Conservation (phyloP, 371 early-diverging fungal genomes). For the Mortierella sp. region DNA sequence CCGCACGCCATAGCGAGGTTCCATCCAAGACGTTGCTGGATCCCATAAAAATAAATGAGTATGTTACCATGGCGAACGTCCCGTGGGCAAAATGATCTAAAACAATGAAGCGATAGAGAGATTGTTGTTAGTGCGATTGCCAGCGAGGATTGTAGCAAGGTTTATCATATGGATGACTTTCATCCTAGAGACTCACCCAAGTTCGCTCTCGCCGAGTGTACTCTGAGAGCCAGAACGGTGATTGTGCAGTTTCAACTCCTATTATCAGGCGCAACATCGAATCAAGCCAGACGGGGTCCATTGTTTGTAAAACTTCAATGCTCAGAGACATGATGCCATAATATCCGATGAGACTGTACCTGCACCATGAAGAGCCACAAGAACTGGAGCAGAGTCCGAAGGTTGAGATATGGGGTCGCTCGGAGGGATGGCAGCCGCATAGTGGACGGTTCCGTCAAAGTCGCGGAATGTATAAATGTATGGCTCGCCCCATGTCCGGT, state of each 20-base stretch:
- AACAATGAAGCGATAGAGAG: background rate
- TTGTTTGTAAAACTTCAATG: background rate
- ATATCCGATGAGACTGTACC: conserved; percentile 44
- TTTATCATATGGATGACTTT: background rate
- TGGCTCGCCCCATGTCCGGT: conserved; percentile 50
- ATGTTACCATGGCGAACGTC: conserved; percentile 76
- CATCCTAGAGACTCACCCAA: too few species aligned
- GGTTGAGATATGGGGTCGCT: conserved; percentile 45
- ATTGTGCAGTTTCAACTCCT: conserved; percentile 36
- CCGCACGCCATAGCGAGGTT: background rate
- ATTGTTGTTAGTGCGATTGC: background rate
- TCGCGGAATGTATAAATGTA: conserved; percentile 76
- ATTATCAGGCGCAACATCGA: background rate
- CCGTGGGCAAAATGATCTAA: conserved; percentile 72
- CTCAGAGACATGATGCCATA: too few species aligned
- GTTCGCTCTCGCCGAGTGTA: conserved; percentile 35
- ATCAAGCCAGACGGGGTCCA: background rate
- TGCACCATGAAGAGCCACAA: conserved; percentile 80
- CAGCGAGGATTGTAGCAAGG: background rate
- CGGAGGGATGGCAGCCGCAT: conserved; percentile 71
- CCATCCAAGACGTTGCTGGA: background rate
- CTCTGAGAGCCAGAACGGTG: conserved; percentile 37
- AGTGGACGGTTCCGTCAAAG: conserved; percentile 74
- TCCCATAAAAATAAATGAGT: background rate
- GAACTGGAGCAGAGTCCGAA: conserved; percentile 60